phyloP scores from a whole-genome alignment of 129 eudicot species.

The Oenanthe sinensis region DNA sequence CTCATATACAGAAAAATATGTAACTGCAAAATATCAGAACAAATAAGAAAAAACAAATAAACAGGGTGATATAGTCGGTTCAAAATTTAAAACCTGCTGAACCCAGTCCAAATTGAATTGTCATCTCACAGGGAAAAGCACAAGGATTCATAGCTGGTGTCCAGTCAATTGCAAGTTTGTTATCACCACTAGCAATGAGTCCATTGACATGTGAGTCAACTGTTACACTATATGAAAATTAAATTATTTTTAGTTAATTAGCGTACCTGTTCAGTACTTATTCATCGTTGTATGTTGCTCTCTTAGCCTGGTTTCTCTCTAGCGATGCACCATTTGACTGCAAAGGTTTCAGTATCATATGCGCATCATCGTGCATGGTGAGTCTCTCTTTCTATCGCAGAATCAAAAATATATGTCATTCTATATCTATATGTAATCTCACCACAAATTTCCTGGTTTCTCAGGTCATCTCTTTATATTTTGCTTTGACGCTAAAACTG shows the following conservation, averaged over 20 bases:
- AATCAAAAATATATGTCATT: not conserved
- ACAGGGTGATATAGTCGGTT: not conserved
- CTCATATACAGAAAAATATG: not conserved
- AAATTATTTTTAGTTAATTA: not conserved
- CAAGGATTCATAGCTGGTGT: conserved; percentile 95
- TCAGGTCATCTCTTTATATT: conserved; percentile 36
- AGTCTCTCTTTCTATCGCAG: conserved; percentile 8
- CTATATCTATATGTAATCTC: not conserved
- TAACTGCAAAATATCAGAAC: not conserved
- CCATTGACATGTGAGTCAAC: conserved; percentile 76
- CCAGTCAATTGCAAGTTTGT: conserved; percentile 69
- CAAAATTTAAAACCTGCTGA: not conserved
- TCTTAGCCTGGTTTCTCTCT: conserved; percentile 87
- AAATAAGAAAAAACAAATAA: not conserved
- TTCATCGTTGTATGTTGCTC: conserved; percentile 3
- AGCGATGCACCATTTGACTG: conserved; percentile 77
- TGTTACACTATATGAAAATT: not conserved
- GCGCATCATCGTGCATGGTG: conserved; percentile 78
- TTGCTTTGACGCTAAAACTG: conserved; percentile 45
- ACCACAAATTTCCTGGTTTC: not conserved
- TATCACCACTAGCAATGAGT: conserved; percentile 92
- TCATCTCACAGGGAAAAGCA: conserved; percentile 65
- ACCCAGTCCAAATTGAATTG: not conserved
- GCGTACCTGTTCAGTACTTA: not conserved
- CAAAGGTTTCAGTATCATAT: conserved; percentile 82